A percentile compares a stretch with the other conserved stretches of the same genome.
phyloP scores from a whole-genome alignment of 2,329 filamentous ascomycete genomes.

The Orbilia brochopaga region DNA sequence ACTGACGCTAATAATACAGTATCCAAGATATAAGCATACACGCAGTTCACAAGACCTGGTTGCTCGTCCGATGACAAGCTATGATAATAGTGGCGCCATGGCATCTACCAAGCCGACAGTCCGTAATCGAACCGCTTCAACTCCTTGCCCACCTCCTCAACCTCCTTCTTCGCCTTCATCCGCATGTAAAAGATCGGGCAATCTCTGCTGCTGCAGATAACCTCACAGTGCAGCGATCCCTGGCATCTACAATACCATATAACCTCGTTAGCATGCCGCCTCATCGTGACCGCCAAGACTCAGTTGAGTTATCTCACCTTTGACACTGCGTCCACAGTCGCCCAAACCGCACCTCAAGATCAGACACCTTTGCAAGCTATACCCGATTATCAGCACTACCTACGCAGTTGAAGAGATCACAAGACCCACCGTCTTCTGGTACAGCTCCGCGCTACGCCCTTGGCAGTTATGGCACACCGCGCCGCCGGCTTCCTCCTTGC shows the following conservation, averaged over 20 bases:
- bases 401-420: background rate
- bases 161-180: conserved; percentile 99
- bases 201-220: conserved; percentile 94
- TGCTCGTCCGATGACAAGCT: no score
- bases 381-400: background rate
- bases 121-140: conserved; percentile 87
- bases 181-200: conserved; percentile 99
- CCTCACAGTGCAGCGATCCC: conserved; percentile 96
- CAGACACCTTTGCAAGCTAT: conserved; percentile 77
- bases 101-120: conserved; percentile 69
- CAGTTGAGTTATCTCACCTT: conserved; percentile 59
- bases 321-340: conserved; percentile 98
- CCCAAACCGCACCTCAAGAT: conserved; percentile 90
- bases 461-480: conserved; percentile 88
- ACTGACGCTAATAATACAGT: no score
- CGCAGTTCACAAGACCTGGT: no score
- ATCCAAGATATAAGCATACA: no score
- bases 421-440: conserved; percentile 73
- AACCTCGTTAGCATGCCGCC: background rate
- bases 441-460: conserved; percentile 85
- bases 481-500: conserved; percentile 77
- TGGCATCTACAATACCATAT: conserved; percentile 96
- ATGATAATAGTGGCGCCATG: background rate
- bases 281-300: background rate
- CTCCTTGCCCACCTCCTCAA: conserved; percentile 93